These are phyloP conservation scores for Neonectria faginata DNA, from an alignment of 2,329 filamentous ascomycete genomes.

Conservation along the genomic window DNA sequence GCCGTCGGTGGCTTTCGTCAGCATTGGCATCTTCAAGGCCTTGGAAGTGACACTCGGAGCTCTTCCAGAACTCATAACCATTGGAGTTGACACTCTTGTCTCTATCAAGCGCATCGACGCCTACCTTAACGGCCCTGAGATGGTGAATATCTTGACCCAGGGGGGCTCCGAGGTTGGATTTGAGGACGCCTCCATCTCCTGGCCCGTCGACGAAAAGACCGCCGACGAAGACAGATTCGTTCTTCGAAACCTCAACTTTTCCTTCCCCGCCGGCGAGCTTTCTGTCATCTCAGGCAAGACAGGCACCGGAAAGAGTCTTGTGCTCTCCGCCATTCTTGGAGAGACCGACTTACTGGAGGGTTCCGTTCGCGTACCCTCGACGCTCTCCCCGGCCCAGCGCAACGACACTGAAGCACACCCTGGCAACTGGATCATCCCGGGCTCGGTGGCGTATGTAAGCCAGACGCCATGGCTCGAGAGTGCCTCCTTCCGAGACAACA, in stretches of 20 bases:
- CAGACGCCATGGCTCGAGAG: slow-evolving; percentile 91
- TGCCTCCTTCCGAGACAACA: slow-evolving; percentile 81
- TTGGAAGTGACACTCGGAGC: slow-evolving; percentile 78
- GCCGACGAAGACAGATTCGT: slow-evolving; percentile 71
- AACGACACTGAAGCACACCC: slow-evolving; percentile 72
- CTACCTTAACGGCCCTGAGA: slow-evolving; percentile 76
- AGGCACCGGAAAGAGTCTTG: slow-evolving; percentile 80
- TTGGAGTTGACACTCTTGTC: slow-evolving; percentile 78
- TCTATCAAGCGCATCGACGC: slow-evolving; percentile 78
- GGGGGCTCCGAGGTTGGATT: slow-evolving; percentile 73
- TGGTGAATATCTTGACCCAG: slow-evolving; percentile 63
- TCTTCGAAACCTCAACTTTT: slow-evolving; percentile 71
- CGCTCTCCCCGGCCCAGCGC: slow-evolving; percentile 64
- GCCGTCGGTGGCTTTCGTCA: slow-evolving; percentile 83
- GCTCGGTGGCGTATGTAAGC: slow-evolving; percentile 78
- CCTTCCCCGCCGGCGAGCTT: slow-evolving; percentile 75
- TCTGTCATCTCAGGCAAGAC: slow-evolving; percentile 83
- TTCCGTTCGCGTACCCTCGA: slow-evolving; percentile 65
- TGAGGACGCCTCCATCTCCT: slow-evolving; percentile 76
- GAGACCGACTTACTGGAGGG: slow-evolving; percentile 78
- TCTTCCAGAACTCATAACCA: slow-evolving; percentile 78
- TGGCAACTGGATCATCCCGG: slow-evolving; percentile 76
- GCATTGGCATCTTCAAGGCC: slow-evolving; percentile 78
- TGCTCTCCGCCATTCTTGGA: slow-evolving; percentile 79
- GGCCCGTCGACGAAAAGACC: slow-evolving; percentile 75